Evolutionary conservation across 2,329 filamentous ascomycete genomes (phyloP).

Genomic region (Venturia nashicola): DNA sequence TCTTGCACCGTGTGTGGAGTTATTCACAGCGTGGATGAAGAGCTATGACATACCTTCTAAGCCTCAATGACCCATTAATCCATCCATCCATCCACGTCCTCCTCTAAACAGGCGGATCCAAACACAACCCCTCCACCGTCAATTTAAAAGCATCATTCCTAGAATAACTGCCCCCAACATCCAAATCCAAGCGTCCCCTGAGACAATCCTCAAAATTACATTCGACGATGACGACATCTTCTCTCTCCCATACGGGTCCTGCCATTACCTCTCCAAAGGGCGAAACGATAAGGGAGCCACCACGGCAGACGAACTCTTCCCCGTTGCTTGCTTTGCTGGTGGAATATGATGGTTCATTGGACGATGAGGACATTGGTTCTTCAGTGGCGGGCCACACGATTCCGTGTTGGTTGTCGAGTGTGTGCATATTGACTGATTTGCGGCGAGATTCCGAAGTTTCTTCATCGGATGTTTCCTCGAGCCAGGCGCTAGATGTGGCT

Average conservation of each 20-base stretch:
- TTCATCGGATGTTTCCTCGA: background rate
- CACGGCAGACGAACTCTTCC: constrained; percentile 51
- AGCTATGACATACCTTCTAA: no score
- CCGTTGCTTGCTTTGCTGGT: constrained; percentile 12
- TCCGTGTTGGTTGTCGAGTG: constrained; percentile 12
- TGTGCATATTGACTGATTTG: constrained; percentile 11
- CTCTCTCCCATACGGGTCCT: constrained; percentile 71
- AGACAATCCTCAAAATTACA: constrained; percentile 84
- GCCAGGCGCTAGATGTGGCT: background rate
- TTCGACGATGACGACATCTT: constrained; percentile 57
- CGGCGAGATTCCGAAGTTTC: constrained; percentile 6
- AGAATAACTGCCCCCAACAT: constrained; percentile 77
- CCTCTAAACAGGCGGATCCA: constrained; percentile 35
- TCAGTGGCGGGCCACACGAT: constrained; percentile 12
- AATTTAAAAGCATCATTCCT: constrained; percentile 54
- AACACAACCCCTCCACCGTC: constrained; percentile 46
- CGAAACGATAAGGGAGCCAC: constrained; percentile 71
- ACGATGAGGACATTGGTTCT: background rate
- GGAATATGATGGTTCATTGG: background rate
- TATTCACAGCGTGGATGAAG: no score
- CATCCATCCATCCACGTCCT: no score
- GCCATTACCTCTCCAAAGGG: constrained; percentile 69
- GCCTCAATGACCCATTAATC: no score
- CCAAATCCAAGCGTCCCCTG: constrained; percentile 67
- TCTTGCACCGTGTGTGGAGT: no score